These are phyloP conservation scores for Cardiospermum halicacabum DNA, from an alignment of 345 rosid species.

Conservation along the genomic window DNA sequence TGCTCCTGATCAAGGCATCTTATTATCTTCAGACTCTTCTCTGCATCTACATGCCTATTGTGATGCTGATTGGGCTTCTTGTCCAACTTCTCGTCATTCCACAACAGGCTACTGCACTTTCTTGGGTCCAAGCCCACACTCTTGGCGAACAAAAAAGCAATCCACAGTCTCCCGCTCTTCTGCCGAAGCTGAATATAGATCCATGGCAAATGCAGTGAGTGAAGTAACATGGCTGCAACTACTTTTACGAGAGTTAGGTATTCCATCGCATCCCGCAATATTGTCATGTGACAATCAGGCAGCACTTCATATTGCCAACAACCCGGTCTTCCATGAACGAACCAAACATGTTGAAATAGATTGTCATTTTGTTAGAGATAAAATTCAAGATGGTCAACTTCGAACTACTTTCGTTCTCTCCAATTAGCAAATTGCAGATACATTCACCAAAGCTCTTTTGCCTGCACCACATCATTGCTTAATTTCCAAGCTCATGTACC, in stretches of 20 bases:
- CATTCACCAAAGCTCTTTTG: too few relatives aligned
- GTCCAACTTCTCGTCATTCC: background rate
- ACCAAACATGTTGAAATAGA: background rate
- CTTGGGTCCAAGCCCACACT: background rate
- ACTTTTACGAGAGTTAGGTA: background rate
- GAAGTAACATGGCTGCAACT: background rate
- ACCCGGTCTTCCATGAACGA: too few relatives aligned
- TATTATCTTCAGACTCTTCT: background rate
- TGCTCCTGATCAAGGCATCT: background rate
- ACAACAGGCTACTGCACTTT: background rate
- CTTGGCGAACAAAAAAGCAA: slow-evolving; percentile 1
- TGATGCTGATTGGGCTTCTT: background rate
- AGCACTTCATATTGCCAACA: too few relatives aligned
- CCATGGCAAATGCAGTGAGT: background rate
- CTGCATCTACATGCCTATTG: background rate
- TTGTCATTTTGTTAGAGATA: background rate
- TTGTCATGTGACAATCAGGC: too few relatives aligned
- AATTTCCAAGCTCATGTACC: too few relatives aligned
- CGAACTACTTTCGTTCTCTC: too few relatives aligned
- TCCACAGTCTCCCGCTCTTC: background rate
- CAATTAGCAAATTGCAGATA: too few relatives aligned
- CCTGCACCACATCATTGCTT: too few relatives aligned
- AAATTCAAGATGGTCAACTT: background rate
- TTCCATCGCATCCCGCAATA: too few relatives aligned
- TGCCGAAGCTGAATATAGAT: background rate